Base-by-base conservation (phyloP, 2,329 filamentous ascomycete genomes). In the Aspergillus versicolor region DNA sequence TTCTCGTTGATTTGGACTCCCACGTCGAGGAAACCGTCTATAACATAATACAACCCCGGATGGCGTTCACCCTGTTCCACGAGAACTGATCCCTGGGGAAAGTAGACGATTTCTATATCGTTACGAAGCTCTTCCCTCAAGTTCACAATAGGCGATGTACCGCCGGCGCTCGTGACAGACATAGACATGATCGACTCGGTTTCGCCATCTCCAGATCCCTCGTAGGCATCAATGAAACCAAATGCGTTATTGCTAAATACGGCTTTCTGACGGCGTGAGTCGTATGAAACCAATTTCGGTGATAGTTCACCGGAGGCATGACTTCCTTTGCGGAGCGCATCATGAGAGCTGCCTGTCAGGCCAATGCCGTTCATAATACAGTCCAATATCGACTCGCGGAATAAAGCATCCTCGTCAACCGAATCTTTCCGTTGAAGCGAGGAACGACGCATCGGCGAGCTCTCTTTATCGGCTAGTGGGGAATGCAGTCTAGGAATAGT, bases 31-130 rank as follows among this genome's bases (percentile, higher is more conserved):
- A 99, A 99, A 0, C 94, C 94, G 71, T 99, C 94, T 49, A 99
- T 89, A 3, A 99, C 93, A 74, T 99, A 99, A 76, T 99, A 99
- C 0, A 99, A 74, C 0, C 94, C 94, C 0, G 94, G 94, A 65
- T 95, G 96, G n/a, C 94, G 85, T 72, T 99, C 94, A 9, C 94
- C 93, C 76, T 97, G 92, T 69, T 99, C 94, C 0, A 99, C 92
- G 15, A 99, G 82, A 0, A 99, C 89, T 2, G 94, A 93, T 2
- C 90, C 92, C 72, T 97, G 91, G 0, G 92, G 93, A 63, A 99
- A 99, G 77, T 90, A 97, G 5, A 99, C 94, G 63, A 99, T 97
- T 70, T 99, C 94, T 3, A 97, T 85, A 52, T 99, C 94, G 61
- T 96, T 88, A 61, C 88, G 89, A 75, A 97, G 84, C 60, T 97